phyloP scores from a whole-genome alignment of 1,139 yeast genomes.

The Hansenula anomala region DNA sequence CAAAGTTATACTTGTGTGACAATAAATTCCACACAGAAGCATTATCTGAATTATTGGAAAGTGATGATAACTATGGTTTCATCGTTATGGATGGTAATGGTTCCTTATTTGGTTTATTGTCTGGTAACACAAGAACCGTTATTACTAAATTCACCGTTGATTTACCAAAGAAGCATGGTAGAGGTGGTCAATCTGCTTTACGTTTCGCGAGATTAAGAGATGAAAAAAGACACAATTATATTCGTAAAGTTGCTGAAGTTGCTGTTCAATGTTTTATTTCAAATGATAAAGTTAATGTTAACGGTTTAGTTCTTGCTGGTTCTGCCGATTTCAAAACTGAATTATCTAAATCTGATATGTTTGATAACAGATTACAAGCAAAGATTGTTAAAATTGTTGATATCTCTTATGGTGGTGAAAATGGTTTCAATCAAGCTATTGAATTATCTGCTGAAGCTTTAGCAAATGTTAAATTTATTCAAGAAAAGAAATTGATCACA shows the following conservation, averaged over 20 bases:
- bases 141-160: constrained; percentile 96
- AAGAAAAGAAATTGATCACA: constrained; percentile 92
- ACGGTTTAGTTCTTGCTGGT: constrained; percentile 95
- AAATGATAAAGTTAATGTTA: constrained; percentile 86
- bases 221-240: constrained; percentile 97
- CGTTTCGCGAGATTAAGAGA: constrained; percentile 99
- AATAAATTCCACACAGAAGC: constrained; percentile 98
- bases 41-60: constrained; percentile 84
- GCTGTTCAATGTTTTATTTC: constrained; percentile 97
- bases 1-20: constrained; percentile 92
- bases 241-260: constrained; percentile 95
- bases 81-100: constrained; percentile 99
- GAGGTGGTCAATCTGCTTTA: constrained; percentile 99
- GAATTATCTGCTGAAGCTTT: constrained; percentile 95
- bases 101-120: constrained; percentile 89
- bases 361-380: constrained; percentile 82
- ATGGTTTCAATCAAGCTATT: constrained; percentile 98
- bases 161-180: constrained; percentile 98
- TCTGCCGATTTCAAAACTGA: constrained; percentile 98
- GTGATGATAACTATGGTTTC: constrained; percentile 94
- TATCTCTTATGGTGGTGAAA: constrained; percentile 97
- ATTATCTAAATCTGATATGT: constrained; percentile 85
- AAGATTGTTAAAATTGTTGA: constrained; percentile 91
- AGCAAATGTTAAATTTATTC: constrained; percentile 94
- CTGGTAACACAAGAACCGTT: constrained; percentile 95